These are phyloP conservation scores for Fraxinus greggii DNA, from an alignment of 305 asterid genomes.

Conservation along the genomic window DNA sequence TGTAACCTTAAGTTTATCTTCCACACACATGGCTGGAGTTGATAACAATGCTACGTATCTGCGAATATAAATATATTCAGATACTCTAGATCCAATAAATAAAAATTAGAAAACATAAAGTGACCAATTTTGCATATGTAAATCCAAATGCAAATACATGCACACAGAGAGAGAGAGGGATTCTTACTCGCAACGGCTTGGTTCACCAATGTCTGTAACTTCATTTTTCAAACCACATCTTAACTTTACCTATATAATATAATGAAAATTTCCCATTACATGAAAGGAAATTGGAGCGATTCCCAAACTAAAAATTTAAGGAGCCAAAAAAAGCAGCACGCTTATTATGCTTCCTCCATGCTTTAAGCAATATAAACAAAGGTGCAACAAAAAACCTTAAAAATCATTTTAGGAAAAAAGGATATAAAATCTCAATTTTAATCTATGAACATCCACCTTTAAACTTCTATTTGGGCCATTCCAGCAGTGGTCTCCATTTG, in stretches of 20 bases:
- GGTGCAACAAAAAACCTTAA: background rate
- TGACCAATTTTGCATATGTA: background rate
- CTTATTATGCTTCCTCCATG: slow-evolving; percentile 10
- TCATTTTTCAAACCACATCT: slow-evolving; percentile 89
- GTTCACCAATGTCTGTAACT: slow-evolving; percentile 84
- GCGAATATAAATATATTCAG: slow-evolving; percentile 31
- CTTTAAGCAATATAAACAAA: slow-evolving; percentile 15
- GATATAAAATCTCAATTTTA: slow-evolving; percentile 11
- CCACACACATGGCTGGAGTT: slow-evolving; percentile 80
- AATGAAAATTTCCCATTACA: background rate
- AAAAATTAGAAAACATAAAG: background rate
- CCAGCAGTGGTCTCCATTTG: slow-evolving; percentile 94
- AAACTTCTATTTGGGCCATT: slow-evolving; percentile 94
- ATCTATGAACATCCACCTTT: slow-evolving; percentile 47
- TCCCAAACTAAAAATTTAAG: background rate
- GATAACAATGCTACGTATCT: slow-evolving; percentile 75
- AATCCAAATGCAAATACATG: background rate
- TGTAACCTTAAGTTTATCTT: slow-evolving; percentile 67
- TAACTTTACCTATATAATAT: slow-evolving; percentile 61
- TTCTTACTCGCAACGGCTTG: slow-evolving; percentile 98
- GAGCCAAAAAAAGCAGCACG: background rate
- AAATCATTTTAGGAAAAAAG: slow-evolving; percentile 1
- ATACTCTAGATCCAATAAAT: background rate
- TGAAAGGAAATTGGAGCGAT: background rate
- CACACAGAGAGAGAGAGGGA: background rate